Base-by-base conservation (phyloP, 2,329 filamentous ascomycete species). In the Pseudohalonectria lignicola region DNA sequence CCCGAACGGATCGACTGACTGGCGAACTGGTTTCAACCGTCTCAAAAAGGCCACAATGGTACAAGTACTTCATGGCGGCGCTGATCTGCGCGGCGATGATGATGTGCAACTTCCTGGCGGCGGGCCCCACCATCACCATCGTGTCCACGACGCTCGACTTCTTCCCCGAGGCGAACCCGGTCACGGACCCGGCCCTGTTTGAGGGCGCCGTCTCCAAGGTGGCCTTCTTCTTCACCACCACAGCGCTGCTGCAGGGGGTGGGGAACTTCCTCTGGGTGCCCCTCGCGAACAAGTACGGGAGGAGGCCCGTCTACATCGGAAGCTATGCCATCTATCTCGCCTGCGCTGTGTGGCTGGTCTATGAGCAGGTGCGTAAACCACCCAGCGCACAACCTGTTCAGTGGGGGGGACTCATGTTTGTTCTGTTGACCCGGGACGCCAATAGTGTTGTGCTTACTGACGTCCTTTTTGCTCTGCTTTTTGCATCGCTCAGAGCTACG, bases 91-190 rank as follows among this genome's bases (percentile, higher is more conserved):
- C 66, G 4, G 68, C 70, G 37, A 73, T 75, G 57, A 59, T 71
- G 43, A 61, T 74, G 52, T 70, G 63, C 53, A 75, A 74, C 50
- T 74, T 74, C 44, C 53, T 75, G 4, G 69, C 70, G 0, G 71
- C 69, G n/a, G 71, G 65, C 0, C 70, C 71, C 3, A 63, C 64
- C 3, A 64, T 74, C 21, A 68, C 67, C 39, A 66, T 75, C 30
- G 52, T 67, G 10, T 47, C 59, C 3, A 69, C 64, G 4, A 62
- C 69, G 4, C 44, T 60, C 7, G 58, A 62, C 42, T 70, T 71
- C 53, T 69, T 66, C 41, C 65, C 63, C 3, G 47, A 53, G 3
- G 46, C 56, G 12, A 44, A 51, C 4, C 46, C 55, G 6, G 43
- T 47, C 12, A 41, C 41, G 32, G 50, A 53, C 30, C 42, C 42